Base-by-base conservation (phyloP, 1,139 yeast genomes). In the Nakaseomyces bracarensis region DNA sequence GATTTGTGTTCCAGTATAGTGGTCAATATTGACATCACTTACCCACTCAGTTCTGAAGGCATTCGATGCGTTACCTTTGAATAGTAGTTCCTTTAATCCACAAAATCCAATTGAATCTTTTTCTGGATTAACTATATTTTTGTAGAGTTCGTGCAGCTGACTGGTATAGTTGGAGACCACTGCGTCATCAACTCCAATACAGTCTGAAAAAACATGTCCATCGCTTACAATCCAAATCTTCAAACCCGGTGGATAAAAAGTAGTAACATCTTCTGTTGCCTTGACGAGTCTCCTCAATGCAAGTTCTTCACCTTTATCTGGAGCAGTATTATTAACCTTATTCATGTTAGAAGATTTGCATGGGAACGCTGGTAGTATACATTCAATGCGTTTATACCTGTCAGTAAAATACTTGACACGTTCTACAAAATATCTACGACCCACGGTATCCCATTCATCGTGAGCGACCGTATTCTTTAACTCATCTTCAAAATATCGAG, bases 201-300 rank as follows among this genome's bases (percentile, higher is more conserved):
- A 77, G 57, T 77, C 82, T 47, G 79, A 73, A 58, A 77, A 77
- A 9, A 77, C 82, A 54, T 77, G 82, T 0, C 82, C 82, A 51
- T 77, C 82, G 55, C 79, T 72, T 20, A 77, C 79, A 54, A 77
- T 74, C 69, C 71, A 72, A 35, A 75, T 57, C 41, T 70, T 67
- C 55, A 75, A 61, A 1, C 82, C 82, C 0, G 81, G 80, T 1
- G 72, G 66, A 57, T 77, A 76, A 26, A 75, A 50, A 18, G 57
- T 48, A 41, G 62, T 54, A 4, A 75, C 55, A 26, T 55, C 57
- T 36, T 53, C 46, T 9, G 64, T 53, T 7, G 59, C 57, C 22
- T 55, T 45, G 13, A 64, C 54, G 36, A 67, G 52, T 45, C 67
- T 62, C 52, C 56, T 61, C 40, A 67, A 49, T 2, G 70, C 70